These are phyloP conservation scores for Linderniella brevidens DNA, from an alignment of 257 asterid genomes.

Conservation along the genomic window DNA sequence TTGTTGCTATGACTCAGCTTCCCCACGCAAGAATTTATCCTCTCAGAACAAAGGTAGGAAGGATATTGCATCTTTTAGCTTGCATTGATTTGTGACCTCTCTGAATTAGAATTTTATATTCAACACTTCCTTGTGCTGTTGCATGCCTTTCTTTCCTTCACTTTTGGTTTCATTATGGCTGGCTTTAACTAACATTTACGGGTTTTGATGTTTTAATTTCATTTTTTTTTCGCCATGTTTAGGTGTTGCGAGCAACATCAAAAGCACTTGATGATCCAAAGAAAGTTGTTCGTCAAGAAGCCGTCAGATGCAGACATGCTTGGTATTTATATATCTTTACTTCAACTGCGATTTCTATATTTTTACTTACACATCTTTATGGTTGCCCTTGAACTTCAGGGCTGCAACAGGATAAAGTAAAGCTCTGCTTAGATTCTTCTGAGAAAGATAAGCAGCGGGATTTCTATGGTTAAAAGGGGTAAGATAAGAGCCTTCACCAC, in stretches of 20 bases:
- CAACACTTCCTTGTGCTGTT: not conserved
- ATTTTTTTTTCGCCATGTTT: slow-evolving; percentile 10
- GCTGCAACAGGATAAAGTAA: too few relatives aligned
- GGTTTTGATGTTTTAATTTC: slow-evolving; percentile 7
- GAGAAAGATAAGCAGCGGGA: too few relatives aligned
- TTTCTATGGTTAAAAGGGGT: too few relatives aligned
- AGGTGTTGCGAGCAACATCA: slow-evolving; percentile 65
- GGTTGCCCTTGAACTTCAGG: too few relatives aligned
- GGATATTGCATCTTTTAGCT: slow-evolving; percentile 4
- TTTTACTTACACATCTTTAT: too few relatives aligned
- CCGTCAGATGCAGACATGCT: slow-evolving; percentile 76
- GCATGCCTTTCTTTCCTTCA: not conserved
- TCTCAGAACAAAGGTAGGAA: slow-evolving; percentile 42
- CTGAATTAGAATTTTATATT: too few relatives aligned
- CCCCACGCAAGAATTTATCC: slow-evolving; percentile 76
- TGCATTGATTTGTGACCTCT: not conserved
- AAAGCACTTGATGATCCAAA: slow-evolving; percentile 86
- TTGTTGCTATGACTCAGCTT: slow-evolving; percentile 55
- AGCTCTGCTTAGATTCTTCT: too few relatives aligned
- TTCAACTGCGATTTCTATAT: too few relatives aligned
- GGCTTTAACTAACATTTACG: too few relatives aligned
- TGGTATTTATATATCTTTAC: slow-evolving; percentile 23
- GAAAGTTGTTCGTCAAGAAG: slow-evolving; percentile 76
- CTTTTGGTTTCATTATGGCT: not conserved
- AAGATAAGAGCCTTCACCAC: too few relatives aligned